Evolutionary conservation across 164 flowering plant species (phyloP), one percentile per base, ranked within the genome.

Genomic region (Sedum album): DNA sequence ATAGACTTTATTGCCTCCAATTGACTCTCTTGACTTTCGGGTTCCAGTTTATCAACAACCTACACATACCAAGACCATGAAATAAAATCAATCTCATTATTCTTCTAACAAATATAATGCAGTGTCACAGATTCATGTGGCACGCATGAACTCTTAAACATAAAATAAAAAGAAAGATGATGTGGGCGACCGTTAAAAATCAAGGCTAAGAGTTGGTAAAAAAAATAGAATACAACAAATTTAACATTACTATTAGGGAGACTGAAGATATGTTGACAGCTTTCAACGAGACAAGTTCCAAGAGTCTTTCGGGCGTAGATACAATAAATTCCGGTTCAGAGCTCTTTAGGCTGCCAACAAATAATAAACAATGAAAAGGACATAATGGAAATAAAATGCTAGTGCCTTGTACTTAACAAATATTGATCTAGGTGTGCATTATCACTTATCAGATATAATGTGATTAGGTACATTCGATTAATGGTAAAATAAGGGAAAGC

Each of bases 301-400:
- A 69, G 71, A 95, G 96, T 67, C 97, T 86, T 73, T 84, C 93
- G 64, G 96, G 97, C 18, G 97, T 92, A 17, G 96, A 78, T 15
- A 95, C 78, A 70, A 95, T 79, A 71, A 95, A 88, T 82, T 95
- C 99, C n/a, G 97, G 97, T 65, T 92, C 96, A 75, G 90, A 88
- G 67, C 83, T 81, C 78, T 75, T 87, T 69, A 95, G 73, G 23
- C 96, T 91, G 84, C 49, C 44, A 63, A 66, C 2, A 64, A 60
- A 57, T 41, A 60, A 14, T 18, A 60, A 15, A 11, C 30, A 28
- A 48, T 31, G 18, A 23, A 38, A 25, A n/a, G 36, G 20, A 65
- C 30, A 14, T 28, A 13, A 67, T 46, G n/a, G 9, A 17, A 67
- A 35, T 48, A 74, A 23, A 35, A 49, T 18, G 17, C 30, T 15